Evolutionary conservation across 2,329 filamentous ascomycete genomes (phyloP), one percentile per base, ranked within the genome.

Genomic region (Aphanocladium album): DNA sequence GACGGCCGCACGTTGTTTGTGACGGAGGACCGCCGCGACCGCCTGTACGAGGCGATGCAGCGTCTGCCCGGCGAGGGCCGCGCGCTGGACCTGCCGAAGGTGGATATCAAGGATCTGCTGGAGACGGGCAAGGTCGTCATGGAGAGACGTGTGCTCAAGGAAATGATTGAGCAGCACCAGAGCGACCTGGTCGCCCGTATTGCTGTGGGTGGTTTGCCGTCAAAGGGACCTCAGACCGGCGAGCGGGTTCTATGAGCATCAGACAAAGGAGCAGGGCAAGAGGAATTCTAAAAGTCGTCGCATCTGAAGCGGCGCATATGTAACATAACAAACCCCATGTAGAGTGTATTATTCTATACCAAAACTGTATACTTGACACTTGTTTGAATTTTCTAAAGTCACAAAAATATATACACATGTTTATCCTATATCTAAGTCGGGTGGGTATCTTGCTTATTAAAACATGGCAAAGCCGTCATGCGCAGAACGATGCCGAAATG

Each of bases 51-150:
- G 41, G 87, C 88, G 37, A 79, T 96, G 70, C 81, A 83, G 56
- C 77, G 83, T 62, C 76, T 88, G 63, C 83, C 82, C 9, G 78
- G 83, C 69, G 83, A 92, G 63, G 91, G 89, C 21, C 83, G 86
- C 60, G 88, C 88, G 9, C 78, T 92, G 67, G 82, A 84, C 61
- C 79, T 88, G 62, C 78, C 82, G n/a, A 89, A 96, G 64, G 91
- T 99, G 39, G 95, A 98, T 75, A 91, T 99, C 64, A 99, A 98
- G 83, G 90, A 98, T 73, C 76, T 99, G 65, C 77, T 99, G 66
- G 90, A 95, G 78, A 87, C 88, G 58, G 89, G 90, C 58, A 86
- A 92, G 69, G 79, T 99, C 63, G 87, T 99, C 62, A 86, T 99
- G 69, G 95, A 99, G 83, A 85, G 89, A 73, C 77, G 79, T 46